Evolutionary conservation across 2,329 filamentous ascomycete genomes (phyloP), one percentile per base, ranked within the genome.

Genomic region (Talaromyces sp.): DNA sequence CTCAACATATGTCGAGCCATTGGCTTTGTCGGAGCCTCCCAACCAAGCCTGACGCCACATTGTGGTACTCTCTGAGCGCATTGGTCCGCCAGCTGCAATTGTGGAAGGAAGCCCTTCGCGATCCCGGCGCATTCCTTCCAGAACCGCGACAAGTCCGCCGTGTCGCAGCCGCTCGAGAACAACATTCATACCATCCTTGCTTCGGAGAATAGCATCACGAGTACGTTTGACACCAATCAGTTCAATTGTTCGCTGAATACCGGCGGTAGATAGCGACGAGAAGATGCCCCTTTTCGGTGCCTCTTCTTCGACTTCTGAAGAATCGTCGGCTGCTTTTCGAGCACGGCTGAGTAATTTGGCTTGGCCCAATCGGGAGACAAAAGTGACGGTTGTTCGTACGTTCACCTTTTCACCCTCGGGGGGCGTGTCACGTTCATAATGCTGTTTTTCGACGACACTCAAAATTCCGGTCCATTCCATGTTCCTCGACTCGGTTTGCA

Each of bases 91-190:
- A 72, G 68, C 40, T 31, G 46, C 35, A 11, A 63, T 42, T 1
- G 57, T 46, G 63, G 73, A 69, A 58, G 72, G 57, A 16, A 60
- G 21, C 2, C 62, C 70, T 67, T 84, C 81, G 44, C 83, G 80
- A 70, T 90, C 87, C 68, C 80, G 78, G 58, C 86, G 80, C 87
- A 90, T 90, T 31, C 86, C 87, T 67, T 90, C 88, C 33, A 91
- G 76, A n/a, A 90, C 88, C 23, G 77, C 87, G 16, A 89, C 86
- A 18, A 91, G 77, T 0, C 88, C 88, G 42, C 88, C 88, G 63
- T 81, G 80, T 60, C 88, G 80, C 71, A 91, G 75, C 39, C 86
- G 77, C 70, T 86, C 84, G 7, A 88, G 77, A 23, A 88, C 86
- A 23, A 88, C 81, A 64, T 86, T 86, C 86, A 88, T 88, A 60